phyloP scores from a whole-genome alignment of 768 basidiomycete genomes.

The Serpula lacrymans region DNA sequence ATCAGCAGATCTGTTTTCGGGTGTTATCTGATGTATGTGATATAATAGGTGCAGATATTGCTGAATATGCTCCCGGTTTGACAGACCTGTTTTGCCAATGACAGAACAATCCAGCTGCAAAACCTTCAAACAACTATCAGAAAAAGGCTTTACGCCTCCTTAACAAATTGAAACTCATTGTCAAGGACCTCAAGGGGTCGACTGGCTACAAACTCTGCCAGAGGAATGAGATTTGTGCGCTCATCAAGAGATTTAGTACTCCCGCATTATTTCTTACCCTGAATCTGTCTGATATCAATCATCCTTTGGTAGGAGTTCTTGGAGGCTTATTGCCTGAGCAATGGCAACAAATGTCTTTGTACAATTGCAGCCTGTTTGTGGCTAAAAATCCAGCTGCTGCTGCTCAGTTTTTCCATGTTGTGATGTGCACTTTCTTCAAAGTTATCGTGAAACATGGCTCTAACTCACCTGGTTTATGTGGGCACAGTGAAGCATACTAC shows the following conservation, averaged over 20 bases:
- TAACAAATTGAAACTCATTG: conserved; percentile 17
- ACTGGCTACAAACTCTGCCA: conserved; percentile 14
- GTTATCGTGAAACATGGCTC: conserved; percentile 6
- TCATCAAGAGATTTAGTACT: conserved; percentile 11
- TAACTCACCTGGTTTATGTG: conserved; percentile 22
- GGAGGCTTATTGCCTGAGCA: conserved; percentile 2
- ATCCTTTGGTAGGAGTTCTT: conserved; percentile 11
- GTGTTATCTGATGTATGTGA: too few relatives aligned
- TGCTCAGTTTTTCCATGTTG: conserved; percentile 19
- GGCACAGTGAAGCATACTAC: conserved; percentile 30
- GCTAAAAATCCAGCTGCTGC: conserved; percentile 18
- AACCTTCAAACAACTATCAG: background rate
- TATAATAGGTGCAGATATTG: background rate
- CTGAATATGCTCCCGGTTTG: background rate
- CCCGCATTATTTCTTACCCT: conserved; percentile 20
- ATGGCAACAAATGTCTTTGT: background rate
- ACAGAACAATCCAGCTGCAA: background rate
- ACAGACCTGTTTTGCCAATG: background rate
- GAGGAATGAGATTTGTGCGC: conserved; percentile 16
- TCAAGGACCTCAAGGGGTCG: conserved; percentile 13
- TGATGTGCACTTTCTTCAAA: conserved; percentile 15
- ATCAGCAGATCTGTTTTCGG: too few relatives aligned
- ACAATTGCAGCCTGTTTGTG: conserved; percentile 4
- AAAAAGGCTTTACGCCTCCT: conserved; percentile 2
- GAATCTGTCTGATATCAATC: conserved; percentile 17